These are phyloP conservation scores for Aspergillus japonicus DNA, from an alignment of 2,329 filamentous ascomycete genomes.

Conservation along the genomic window DNA sequence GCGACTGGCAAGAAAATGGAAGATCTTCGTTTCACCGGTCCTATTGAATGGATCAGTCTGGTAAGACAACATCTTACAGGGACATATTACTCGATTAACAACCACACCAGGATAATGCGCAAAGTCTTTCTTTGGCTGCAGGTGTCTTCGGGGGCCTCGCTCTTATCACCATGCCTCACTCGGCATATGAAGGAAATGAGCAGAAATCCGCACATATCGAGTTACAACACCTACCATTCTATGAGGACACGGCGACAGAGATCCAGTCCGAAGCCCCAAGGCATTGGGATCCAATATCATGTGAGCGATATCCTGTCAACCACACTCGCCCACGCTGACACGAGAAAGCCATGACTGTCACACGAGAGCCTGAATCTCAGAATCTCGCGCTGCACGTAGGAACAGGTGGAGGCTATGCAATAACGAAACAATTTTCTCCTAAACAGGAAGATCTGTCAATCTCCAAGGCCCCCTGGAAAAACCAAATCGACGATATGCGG, in stretches of 20 bases:
- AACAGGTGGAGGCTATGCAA: constrained; percentile 29
- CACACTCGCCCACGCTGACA: constrained; percentile 15
- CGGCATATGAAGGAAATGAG: constrained; percentile 15
- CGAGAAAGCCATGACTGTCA: constrained; percentile 26
- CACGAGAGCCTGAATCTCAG: constrained; percentile 12
- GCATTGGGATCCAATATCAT: constrained; percentile 36
- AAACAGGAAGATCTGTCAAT: constrained; percentile 6
- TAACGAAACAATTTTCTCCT: constrained; percentile 16
- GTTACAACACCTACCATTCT: constrained; percentile 23
- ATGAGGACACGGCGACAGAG: constrained; percentile 13
- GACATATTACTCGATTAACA: constrained; percentile 8
- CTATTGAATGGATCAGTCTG: constrained; percentile 31
- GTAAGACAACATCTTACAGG: constrained; percentile 23
- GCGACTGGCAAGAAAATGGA: constrained; percentile 9
- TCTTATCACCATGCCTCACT: constrained; percentile 22
- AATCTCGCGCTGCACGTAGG: constrained; percentile 30
- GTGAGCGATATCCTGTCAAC: constrained; percentile 19
- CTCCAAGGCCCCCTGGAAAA: constrained; percentile 28
- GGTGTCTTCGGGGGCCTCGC: constrained; percentile 27
- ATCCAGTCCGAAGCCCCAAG: constrained; percentile 11
- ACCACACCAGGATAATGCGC: constrained; percentile 21
- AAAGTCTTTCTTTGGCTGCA: constrained; percentile 23
- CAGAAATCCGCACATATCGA: constrained; percentile 4
- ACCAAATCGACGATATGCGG: constrained; percentile 32
- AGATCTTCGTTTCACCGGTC: constrained; percentile 28